Conservation (phyloP, 23 red algal genomes). For the Pyropia yezoensis region DNA sequence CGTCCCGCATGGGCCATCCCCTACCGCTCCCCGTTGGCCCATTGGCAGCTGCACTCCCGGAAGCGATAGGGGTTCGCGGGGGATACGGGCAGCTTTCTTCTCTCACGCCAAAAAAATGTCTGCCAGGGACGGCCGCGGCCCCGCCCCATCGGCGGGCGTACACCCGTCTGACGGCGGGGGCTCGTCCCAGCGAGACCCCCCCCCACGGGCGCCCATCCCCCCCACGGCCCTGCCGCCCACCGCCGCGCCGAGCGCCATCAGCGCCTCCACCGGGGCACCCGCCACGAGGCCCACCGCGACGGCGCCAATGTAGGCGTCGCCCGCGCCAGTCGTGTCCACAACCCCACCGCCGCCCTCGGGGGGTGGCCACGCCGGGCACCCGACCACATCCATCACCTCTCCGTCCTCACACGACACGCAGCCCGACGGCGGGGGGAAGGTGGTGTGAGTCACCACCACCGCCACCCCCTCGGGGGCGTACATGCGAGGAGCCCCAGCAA, state of each 20-base stretch:
- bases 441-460: constrained; percentile 7
- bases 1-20: no score
- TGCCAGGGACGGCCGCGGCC: no score
- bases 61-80: no score
- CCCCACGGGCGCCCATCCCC: constrained; percentile 37
- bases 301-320: constrained; percentile 88
- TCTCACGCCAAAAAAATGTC: no score
- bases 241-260: constrained; percentile 48
- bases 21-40: no score
- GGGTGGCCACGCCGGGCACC: constrained; percentile 70
- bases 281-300: constrained; percentile 52
- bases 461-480: no score
- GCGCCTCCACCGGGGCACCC: constrained; percentile 15
- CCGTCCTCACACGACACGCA: constrained; percentile 2
- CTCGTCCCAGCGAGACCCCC: constrained; percentile 40
- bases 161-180: no score
- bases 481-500: no score
- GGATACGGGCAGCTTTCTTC: no score
- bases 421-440: constrained; percentile 2
- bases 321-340: constrained; percentile 95
- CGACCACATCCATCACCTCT: constrained; percentile 19
- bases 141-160: no score
- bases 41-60: no score
- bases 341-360: neutral
- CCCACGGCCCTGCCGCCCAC: constrained; percentile 55